Conservation (phyloP, 2,329 filamentous ascomycete genomes). For the Fusarium abutilonis region DNA sequence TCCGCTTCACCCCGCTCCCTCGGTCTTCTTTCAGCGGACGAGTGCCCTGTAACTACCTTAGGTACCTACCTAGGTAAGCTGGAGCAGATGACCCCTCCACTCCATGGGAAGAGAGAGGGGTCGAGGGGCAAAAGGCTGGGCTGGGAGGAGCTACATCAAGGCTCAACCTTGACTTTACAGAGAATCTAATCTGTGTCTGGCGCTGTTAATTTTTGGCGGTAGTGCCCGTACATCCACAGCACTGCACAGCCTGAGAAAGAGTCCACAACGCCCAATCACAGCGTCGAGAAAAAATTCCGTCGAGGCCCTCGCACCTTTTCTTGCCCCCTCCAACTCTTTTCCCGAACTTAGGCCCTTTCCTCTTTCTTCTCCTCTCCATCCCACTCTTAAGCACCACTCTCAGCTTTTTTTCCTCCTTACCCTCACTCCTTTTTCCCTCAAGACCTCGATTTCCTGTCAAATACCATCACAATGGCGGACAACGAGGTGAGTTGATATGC, state of each 20-base stretch:
- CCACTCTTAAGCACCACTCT: slow-evolving; percentile 43
- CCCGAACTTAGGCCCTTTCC: slow-evolving; percentile 43
- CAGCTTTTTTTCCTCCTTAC: slow-evolving; percentile 43
- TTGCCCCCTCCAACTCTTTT: slow-evolving; percentile 47
- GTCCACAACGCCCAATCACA: slow-evolving; percentile 51
- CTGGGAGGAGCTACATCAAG: slow-evolving; percentile 16
- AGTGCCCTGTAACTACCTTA: slow-evolving; percentile 19
- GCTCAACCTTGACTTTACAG: background rate
- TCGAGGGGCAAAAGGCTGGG: slow-evolving; percentile 24
- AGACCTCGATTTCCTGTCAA: slow-evolving; percentile 50
- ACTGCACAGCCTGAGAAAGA: slow-evolving; percentile 31
- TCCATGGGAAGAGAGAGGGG: slow-evolving; percentile 16
- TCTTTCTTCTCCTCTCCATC: slow-evolving; percentile 47
- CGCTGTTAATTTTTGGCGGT: slow-evolving; percentile 34
- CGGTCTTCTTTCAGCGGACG: slow-evolving; percentile 16
- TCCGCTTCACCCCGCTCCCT: slow-evolving; percentile 33
- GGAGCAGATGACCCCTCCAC: slow-evolving; percentile 27
- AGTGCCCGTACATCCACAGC: slow-evolving; percentile 37
- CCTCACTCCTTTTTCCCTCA: slow-evolving; percentile 45
- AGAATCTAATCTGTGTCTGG: background rate
- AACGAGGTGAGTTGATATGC: slow-evolving; percentile 58
- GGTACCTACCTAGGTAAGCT: too few species aligned
- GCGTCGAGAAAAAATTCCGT: slow-evolving; percentile 52
- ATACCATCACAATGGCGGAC: slow-evolving; percentile 67
- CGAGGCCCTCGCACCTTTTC: slow-evolving; percentile 49